These are phyloP conservation scores for Fusarium udum DNA, from an alignment of 2,329 filamentous ascomycete species.

Conservation along the genomic window DNA sequence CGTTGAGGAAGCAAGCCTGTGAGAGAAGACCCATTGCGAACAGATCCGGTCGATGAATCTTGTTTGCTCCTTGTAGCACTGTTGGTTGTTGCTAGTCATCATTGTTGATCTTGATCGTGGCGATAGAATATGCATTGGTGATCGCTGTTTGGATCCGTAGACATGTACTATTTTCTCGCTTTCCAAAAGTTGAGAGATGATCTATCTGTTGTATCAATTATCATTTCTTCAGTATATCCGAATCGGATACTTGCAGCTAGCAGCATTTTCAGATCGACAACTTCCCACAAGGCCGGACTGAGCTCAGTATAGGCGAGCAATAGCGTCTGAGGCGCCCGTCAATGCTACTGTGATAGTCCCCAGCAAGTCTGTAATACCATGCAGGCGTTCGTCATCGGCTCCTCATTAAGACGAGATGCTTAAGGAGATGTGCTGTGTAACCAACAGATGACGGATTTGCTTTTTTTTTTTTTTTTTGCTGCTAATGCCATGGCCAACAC, in stretches of 20 bases:
- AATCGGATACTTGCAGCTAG: slow-evolving; percentile 25
- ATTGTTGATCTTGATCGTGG: slow-evolving; percentile 19
- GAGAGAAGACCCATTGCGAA: background rate
- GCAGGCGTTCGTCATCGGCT: slow-evolving; percentile 28
- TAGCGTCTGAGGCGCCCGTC: slow-evolving; percentile 5
- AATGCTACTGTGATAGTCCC: slow-evolving; percentile 15
- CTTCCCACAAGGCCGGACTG: slow-evolving; percentile 10
- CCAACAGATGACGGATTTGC: slow-evolving; percentile 27
- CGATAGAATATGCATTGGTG: slow-evolving; percentile 2
- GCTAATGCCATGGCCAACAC: slow-evolving; percentile 6
- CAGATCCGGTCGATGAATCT: background rate
- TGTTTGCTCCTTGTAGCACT: background rate
- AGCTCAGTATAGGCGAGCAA: slow-evolving; percentile 18
- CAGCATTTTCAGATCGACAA: slow-evolving; percentile 14
- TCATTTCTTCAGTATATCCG: slow-evolving; percentile 27
- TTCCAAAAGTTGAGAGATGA: background rate
- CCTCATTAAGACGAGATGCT: slow-evolving; percentile 10
- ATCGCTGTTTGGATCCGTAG: slow-evolving; percentile 3
- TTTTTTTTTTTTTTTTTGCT: slow-evolving; percentile 37
- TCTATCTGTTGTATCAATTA: slow-evolving; percentile 1
- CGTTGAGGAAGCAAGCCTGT: background rate
- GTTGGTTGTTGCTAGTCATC: slow-evolving; percentile 1
- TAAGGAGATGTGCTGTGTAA: slow-evolving; percentile 10
- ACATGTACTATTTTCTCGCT: slow-evolving; percentile 3
- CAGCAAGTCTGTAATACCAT: slow-evolving; percentile 13